Evolutionary conservation across 768 basidiomycete species (phyloP).

Genomic region (Termitomyces sp.): DNA sequence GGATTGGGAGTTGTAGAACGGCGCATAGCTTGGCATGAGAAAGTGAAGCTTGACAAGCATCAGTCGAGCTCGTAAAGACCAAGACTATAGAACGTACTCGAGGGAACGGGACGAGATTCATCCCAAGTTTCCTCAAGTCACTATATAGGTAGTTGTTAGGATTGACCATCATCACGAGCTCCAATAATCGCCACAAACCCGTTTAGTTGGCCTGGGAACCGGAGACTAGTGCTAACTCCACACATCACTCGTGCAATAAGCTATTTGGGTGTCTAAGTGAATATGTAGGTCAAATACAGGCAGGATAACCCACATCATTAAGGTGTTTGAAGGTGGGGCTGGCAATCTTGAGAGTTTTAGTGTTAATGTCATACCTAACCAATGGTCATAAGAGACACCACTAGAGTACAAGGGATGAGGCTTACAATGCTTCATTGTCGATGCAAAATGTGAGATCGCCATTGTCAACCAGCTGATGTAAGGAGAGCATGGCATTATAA

Average conservation of each 20-base stretch:
- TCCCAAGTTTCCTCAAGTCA: constrained; percentile 83
- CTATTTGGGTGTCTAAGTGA: constrained; percentile 16
- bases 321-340: constrained; percentile 61
- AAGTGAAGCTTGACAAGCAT: constrained; percentile 71
- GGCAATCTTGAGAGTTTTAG: constrained; percentile 59
- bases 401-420: background rate
- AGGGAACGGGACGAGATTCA: constrained; percentile 96
- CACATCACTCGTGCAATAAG: constrained; percentile 90
- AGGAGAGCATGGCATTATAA: constrained; percentile 79
- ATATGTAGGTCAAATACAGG: background rate
- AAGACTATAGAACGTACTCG: constrained; percentile 42
- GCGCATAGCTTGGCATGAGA: constrained; percentile 93
- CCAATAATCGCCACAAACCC: constrained; percentile 44
- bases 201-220: constrained; percentile 92
- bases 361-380: constrained; percentile 66
- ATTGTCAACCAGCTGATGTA: constrained; percentile 88
- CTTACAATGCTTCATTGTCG: constrained; percentile 83
- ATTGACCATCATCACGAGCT: background rate
- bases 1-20: constrained; percentile 68
- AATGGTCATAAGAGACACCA: background rate
- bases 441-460: constrained; percentile 80
- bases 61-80: background rate
- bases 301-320: constrained; percentile 48
- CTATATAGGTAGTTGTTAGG: constrained; percentile 26
- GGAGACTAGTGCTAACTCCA: constrained; percentile 86